Evolutionary conservation across 202 grass and related monocot genomes (phyloP).

Genomic region (Schoenoplectus triqueter): DNA sequence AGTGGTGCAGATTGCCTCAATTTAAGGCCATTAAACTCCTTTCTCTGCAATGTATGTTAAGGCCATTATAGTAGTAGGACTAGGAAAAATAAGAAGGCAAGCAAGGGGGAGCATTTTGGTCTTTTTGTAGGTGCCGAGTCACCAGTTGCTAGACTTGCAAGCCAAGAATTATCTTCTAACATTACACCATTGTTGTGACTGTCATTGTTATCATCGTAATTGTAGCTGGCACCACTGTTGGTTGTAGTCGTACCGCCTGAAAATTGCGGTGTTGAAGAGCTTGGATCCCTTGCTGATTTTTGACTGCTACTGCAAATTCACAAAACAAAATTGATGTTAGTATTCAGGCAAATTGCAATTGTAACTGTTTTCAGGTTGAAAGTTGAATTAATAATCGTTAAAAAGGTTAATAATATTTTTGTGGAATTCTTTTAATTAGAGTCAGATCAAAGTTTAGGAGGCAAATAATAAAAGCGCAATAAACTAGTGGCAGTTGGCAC

Average conservation of each 20-base stretch:
- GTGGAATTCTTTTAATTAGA: not conserved
- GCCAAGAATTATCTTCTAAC: slow-evolving; percentile 70
- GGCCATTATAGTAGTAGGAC: slow-evolving; percentile 27
- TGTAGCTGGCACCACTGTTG: not conserved
- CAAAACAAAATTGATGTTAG: not conserved
- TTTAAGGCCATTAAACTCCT: not conserved
- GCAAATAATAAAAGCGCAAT: slow-evolving; percentile 32
- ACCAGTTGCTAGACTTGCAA: slow-evolving; percentile 82
- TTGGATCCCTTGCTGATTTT: slow-evolving; percentile 39
- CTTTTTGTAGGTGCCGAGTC: slow-evolving; percentile 38
- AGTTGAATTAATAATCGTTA: slow-evolving; percentile 12
- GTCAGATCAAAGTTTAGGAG: slow-evolving; percentile 30
- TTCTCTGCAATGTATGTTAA: not conserved
- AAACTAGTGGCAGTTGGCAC: slow-evolving; percentile 14
- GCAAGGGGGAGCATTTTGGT: slow-evolving; percentile 11
- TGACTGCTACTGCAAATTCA: slow-evolving; percentile 18
- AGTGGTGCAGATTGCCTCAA: slow-evolving; percentile 35
- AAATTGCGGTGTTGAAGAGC: slow-evolving; percentile 16
- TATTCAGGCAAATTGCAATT: not conserved
- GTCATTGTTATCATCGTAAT: slow-evolving; percentile 19
- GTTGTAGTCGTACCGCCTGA: not conserved
- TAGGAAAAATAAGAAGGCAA: slow-evolving; percentile 39
- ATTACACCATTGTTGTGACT: slow-evolving; percentile 62
- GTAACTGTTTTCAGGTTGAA: not conserved
- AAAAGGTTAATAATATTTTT: not conserved